These are phyloP conservation scores for Juncus inflexus DNA, from an alignment of 176 grass and related monocot genomes.

Conservation along the genomic window DNA sequence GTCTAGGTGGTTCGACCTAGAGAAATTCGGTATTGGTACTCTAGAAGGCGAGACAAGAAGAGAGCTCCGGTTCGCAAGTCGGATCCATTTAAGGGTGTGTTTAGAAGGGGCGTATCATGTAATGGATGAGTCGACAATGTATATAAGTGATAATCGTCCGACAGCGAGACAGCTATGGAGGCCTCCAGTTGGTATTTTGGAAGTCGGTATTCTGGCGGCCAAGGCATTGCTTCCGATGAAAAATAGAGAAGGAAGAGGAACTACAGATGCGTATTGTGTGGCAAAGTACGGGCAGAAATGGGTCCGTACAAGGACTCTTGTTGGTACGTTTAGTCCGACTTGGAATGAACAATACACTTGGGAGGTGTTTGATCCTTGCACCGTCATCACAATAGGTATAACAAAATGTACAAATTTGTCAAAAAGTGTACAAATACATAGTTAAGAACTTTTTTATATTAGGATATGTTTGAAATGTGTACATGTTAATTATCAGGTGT, in stretches of 20 bases:
- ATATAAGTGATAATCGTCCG: slow-evolving; percentile 78
- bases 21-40: slow-evolving; percentile 61
- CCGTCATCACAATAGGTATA: slow-evolving; percentile 73
- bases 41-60: slow-evolving; percentile 82
- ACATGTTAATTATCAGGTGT: slow-evolving; percentile 27
- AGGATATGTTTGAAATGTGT: not conserved
- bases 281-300: slow-evolving; percentile 96
- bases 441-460: not conserved
- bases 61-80: slow-evolving; percentile 71
- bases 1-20: slow-evolving; percentile 79
- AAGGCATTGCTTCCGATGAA: slow-evolving; percentile 66
- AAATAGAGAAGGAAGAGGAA: slow-evolving; percentile 47
- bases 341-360: slow-evolving; percentile 97
- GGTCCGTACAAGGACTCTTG: slow-evolving; percentile 85
- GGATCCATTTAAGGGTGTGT: slow-evolving; percentile 63
- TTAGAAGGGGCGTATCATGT: slow-evolving; percentile 92
- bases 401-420: not conserved
- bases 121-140: slow-evolving; percentile 94
- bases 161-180: slow-evolving; percentile 75
- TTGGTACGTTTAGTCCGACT: slow-evolving; percentile 42
- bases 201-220: slow-evolving; percentile 76
- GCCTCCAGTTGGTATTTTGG: slow-evolving; percentile 64
- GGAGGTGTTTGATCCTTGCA: slow-evolving; percentile 88
- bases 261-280: slow-evolving; percentile 83
- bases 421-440: not conserved